A percentile compares a stretch with the other conserved stretches of the same genome.
phyloP scores from a whole-genome alignment of 2,329 filamentous ascomycete species.

The Bipolaris gigantea region DNA sequence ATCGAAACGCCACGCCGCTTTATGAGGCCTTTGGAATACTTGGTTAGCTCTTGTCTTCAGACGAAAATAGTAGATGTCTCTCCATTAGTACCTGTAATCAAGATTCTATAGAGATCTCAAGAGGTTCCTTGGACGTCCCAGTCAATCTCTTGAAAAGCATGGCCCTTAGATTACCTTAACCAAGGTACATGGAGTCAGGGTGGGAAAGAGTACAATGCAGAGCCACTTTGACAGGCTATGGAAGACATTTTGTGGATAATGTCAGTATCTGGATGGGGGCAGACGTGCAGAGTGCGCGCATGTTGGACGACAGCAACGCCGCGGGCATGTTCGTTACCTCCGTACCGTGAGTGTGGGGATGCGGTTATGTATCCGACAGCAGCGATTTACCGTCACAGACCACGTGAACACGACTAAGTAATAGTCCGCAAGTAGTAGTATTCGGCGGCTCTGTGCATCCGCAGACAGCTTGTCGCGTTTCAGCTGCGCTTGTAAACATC shows the following conservation, averaged over 20 bases:
- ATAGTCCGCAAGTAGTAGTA: background rate
- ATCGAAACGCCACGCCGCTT: constrained; percentile 41
- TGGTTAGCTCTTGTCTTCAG: constrained; percentile 46
- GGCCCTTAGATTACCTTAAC: constrained; percentile 58
- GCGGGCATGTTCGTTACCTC: no score
- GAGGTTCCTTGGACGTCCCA: constrained; percentile 58
- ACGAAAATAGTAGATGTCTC: constrained; percentile 48
- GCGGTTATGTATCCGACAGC: background rate
- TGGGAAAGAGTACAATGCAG: constrained; percentile 47
- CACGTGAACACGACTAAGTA: no score
- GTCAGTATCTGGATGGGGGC: no score
- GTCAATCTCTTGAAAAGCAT: constrained; percentile 56
- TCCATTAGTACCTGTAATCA: constrained; percentile 52
- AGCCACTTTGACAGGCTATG: constrained; percentile 20
- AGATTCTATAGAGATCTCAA: constrained; percentile 56
- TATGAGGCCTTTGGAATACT: constrained; percentile 45
- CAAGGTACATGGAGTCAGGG: constrained; percentile 60
- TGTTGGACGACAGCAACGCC: no score
- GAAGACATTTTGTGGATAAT: no score
- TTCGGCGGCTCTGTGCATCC: background rate
- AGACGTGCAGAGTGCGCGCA: no score
- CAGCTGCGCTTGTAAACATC: constrained; percentile 5
- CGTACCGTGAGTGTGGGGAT: background rate
- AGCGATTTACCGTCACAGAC: constrained; percentile 13
- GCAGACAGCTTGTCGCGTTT: constrained; percentile 1